phyloP scores from a whole-genome alignment of 1,284 basidiomycete species.

The Boletus semigastroideus region DNA sequence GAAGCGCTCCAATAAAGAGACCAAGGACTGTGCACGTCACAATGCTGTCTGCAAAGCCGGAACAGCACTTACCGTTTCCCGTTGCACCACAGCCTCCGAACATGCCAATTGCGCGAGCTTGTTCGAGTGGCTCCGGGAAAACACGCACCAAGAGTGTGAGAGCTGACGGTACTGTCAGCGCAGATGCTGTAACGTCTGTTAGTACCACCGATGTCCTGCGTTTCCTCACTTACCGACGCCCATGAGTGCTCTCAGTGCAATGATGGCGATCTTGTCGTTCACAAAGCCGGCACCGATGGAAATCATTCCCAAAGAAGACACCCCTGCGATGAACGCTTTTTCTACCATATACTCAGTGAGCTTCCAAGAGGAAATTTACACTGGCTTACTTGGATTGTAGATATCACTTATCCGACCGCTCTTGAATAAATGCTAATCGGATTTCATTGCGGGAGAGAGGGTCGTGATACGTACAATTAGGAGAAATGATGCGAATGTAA shows the following conservation, averaged over 20 bases:
- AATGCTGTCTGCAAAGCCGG: not conserved
- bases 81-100: not conserved
- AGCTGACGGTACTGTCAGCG: conserved; percentile 44
- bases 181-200: conserved; percentile 16
- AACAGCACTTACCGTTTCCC: not conserved
- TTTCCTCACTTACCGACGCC: conserved; percentile 33
- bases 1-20: not conserved
- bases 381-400: conserved; percentile 17
- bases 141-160: not conserved
- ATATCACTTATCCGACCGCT: conserved; percentile 22
- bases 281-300: conserved; percentile 41
- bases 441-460: not conserved
- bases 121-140: not conserved
- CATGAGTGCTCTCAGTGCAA: conserved; percentile 40
- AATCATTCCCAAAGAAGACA: conserved; percentile 23
- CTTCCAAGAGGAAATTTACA: not conserved
- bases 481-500: not conserved
- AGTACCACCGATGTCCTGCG: not conserved
- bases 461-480: not conserved
- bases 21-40: not conserved
- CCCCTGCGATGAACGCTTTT: not conserved
- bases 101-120: not conserved
- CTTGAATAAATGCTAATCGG: not conserved
- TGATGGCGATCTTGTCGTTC: conserved; percentile 35
- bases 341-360: not conserved